Evolutionary conservation across 345 rosid genomes (phyloP).

Genomic region (Sonneratia caseolaris): DNA sequence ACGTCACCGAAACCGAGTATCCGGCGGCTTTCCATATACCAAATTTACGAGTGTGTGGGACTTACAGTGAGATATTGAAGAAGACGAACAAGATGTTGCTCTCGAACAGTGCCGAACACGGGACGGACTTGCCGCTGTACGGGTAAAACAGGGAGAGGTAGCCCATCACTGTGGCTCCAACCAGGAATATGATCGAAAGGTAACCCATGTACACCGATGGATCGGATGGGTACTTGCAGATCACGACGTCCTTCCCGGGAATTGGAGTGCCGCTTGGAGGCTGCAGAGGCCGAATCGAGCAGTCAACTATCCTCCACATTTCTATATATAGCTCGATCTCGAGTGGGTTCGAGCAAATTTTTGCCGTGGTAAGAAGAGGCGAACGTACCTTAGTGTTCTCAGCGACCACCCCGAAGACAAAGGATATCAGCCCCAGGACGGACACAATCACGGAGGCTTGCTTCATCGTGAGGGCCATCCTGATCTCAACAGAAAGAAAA

Average conservation of each 20-base stretch:
- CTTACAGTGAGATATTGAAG: conserved; percentile 78
- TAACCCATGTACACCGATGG: conserved; percentile 59
- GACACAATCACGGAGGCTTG: conserved; percentile 52
- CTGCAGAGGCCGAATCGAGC: conserved; percentile 17
- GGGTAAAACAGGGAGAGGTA: conserved; percentile 58
- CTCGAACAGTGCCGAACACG: conserved; percentile 48
- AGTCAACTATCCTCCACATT: background rate
- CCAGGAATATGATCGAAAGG: conserved; percentile 54
- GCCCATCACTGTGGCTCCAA: conserved; percentile 39
- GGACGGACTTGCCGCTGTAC: conserved; percentile 67
- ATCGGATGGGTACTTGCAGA: conserved; percentile 81
- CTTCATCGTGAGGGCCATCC: conserved; percentile 54
- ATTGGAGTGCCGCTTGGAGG: conserved; percentile 65
- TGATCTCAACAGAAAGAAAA: background rate
- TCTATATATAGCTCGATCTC: background rate
- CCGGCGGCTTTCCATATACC: too few relatives aligned
- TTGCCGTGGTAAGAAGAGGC: background rate
- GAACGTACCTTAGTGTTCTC: conserved; percentile 73
- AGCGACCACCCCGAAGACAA: conserved; percentile 56
- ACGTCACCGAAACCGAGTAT: background rate
- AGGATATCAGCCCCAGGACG: conserved; percentile 46
- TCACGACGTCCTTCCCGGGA: conserved; percentile 43
- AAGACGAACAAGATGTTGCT: conserved; percentile 50
- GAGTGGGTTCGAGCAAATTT: too few relatives aligned
- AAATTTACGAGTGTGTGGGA: background rate